Conservation (phyloP, 108 stramenopile genomes). For the Stephanodiscus minutulus region DNA sequence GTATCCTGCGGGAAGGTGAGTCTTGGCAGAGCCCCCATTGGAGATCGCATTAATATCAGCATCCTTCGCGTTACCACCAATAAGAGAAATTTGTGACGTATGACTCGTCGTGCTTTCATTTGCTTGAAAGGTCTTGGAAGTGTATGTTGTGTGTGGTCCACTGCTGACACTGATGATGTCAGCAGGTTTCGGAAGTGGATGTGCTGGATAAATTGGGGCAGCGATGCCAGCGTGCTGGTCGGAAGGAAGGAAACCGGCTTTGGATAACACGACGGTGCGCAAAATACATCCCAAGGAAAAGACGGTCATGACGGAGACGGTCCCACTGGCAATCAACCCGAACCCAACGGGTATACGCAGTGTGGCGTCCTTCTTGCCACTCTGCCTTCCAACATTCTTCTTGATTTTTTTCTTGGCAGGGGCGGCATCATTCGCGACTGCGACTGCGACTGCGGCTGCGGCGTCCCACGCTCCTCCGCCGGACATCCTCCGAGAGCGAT, state of each 20-base stretch:
- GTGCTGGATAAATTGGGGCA: neutral
- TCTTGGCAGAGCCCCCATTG: conserved; percentile 21
- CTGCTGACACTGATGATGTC: conserved; percentile 36
- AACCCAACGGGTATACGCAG: too few relatives aligned
- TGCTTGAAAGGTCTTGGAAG: conserved; percentile 55
- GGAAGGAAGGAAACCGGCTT: neutral
- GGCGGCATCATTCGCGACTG: too few relatives aligned
- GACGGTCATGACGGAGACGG: neutral
- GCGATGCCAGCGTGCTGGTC: neutral
- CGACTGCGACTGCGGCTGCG: too few relatives aligned
- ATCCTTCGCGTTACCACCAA: neutral
- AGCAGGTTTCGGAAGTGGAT: conserved; percentile 39
- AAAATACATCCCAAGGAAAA: neutral
- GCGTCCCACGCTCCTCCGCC: too few relatives aligned
- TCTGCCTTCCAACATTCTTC: too few relatives aligned
- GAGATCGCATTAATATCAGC: neutral
- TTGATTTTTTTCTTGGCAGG: too few relatives aligned
- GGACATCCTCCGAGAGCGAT: too few relatives aligned
- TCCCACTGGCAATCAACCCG: neutral
- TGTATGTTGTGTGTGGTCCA: conserved; percentile 54
- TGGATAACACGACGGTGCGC: neutral
- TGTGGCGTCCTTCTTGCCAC: too few relatives aligned
- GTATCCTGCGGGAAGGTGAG: conserved; percentile 19
- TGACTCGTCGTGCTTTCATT: conserved; percentile 13
- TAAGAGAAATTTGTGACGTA: conserved; percentile 22